phyloP scores from a whole-genome alignment of 2,329 filamentous ascomycete genomes.

The Scedosporium minutisporum region DNA sequence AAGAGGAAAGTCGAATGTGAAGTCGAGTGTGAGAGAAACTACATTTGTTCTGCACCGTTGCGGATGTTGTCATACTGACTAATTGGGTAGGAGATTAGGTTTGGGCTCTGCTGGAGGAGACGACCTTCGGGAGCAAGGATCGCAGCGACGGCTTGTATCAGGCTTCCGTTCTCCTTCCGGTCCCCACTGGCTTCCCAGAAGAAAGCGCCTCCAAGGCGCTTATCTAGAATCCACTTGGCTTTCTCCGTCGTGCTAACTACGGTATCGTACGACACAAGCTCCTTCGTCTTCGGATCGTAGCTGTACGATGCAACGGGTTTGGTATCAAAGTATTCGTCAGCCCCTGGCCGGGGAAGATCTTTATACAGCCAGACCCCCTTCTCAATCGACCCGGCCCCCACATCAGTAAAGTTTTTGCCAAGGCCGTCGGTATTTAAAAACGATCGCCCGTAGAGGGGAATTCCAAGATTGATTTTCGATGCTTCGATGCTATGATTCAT shows the following conservation, averaged over 20 bases:
- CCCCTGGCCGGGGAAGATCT: conserved; percentile 52
- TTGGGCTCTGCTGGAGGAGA: too few species aligned
- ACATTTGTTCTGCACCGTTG: too few species aligned
- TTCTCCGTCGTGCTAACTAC: conserved; percentile 50
- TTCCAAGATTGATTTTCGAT: conserved; percentile 61
- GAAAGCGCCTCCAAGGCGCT: conserved; percentile 63
- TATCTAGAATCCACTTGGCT: conserved; percentile 49
- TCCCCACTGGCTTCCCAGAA: conserved; percentile 80
- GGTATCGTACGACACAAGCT: conserved; percentile 64
- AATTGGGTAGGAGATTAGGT: too few species aligned
- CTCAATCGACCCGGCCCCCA: conserved; percentile 48
- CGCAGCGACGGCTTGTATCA: conserved; percentile 33
- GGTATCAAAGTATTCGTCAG: conserved; percentile 45
- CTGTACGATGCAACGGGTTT: conserved; percentile 58
- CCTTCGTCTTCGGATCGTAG: conserved; percentile 48
- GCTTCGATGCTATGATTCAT: conserved; percentile 35
- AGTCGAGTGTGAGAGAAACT: too few species aligned
- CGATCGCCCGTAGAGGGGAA: conserved; percentile 72
- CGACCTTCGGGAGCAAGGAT: conserved; percentile 26
- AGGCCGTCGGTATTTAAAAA: conserved; percentile 60
- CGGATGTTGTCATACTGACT: too few species aligned
- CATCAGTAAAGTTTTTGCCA: conserved; percentile 52
- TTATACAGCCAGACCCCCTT: conserved; percentile 65
- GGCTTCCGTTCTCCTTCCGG: conserved; percentile 36
- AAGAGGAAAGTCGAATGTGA: too few species aligned